Percentiles rank a stretch among this genome's conserved stretches.
These are phyloP conservation scores for Calocybe gambosa DNA, from an alignment of 1,284 basidiomycete species.

Conservation along the genomic window DNA sequence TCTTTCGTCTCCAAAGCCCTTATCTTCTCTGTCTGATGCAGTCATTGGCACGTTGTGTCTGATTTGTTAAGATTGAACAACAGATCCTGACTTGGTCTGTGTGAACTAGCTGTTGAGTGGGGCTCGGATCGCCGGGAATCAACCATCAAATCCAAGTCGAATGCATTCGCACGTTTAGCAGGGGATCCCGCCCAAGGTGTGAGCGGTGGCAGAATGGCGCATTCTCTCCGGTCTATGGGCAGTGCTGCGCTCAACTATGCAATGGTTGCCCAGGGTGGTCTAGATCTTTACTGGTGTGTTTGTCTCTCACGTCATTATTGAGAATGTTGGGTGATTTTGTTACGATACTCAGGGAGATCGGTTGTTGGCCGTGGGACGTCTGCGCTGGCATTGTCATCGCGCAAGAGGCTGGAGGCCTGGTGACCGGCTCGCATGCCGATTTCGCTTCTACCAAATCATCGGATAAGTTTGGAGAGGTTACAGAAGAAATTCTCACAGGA, in stretches of 20 bases:
- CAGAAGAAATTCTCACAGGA: constrained; percentile 70
- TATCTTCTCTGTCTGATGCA: constrained; percentile 74
- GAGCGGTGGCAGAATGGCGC: constrained; percentile 78
- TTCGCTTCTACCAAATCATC: constrained; percentile 34
- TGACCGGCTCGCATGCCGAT: constrained; percentile 61
- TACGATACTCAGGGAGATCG: constrained; percentile 68
- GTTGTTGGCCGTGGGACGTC: constrained; percentile 92
- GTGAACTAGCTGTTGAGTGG: constrained; percentile 75
- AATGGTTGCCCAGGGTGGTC: constrained; percentile 76
- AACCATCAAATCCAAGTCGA: constrained; percentile 61
- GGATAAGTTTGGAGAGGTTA: constrained; percentile 46
- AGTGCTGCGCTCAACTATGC: constrained; percentile 83
- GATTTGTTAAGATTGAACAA: neutral
- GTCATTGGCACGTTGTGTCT: constrained; percentile 49
- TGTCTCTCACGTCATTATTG: neutral
- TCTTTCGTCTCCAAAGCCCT: constrained; percentile 52
- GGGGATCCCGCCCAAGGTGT: constrained; percentile 65
- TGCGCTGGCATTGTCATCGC: constrained; percentile 92
- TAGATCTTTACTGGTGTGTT: constrained; percentile 78
- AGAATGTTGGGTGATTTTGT: neutral
- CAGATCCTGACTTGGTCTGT: constrained; percentile 1
- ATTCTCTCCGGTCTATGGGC: constrained; percentile 79
- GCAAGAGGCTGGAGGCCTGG: constrained; percentile 80
- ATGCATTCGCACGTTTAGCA: constrained; percentile 71
- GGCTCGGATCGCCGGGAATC: constrained; percentile 72